Evolutionary conservation across 257 asterid genomes (phyloP).

Genomic region (Cordia subcordata): DNA sequence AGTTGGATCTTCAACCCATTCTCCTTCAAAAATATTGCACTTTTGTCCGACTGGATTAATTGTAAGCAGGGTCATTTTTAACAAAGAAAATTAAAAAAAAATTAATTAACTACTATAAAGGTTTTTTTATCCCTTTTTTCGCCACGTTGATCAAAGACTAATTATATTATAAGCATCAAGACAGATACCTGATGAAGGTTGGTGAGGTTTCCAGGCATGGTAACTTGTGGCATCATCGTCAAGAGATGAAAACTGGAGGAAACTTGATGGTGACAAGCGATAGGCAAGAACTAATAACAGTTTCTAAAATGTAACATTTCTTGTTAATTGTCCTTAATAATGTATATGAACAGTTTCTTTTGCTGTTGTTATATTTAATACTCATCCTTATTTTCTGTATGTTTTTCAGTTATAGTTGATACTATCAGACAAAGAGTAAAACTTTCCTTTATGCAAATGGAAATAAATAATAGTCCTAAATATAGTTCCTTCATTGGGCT

Average conservation of each 20-base stretch:
- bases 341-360: conserved; percentile 6
- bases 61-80: background rate
- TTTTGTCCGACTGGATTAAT: conserved; percentile 24
- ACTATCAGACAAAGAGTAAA: too few species aligned
- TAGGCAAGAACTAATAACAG: conserved; percentile 50
- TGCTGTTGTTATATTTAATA: background rate
- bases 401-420: too few species aligned
- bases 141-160: too few species aligned
- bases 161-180: too few species aligned
- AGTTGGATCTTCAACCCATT: conserved; percentile 53
- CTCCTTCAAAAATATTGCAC: conserved; percentile 62
- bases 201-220: background rate
- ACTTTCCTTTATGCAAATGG: too few species aligned
- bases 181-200: background rate
- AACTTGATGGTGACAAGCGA: conserved; percentile 22
- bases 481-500: too few species aligned
- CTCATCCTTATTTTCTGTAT: background rate
- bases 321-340: background rate
- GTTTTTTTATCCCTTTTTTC: too few species aligned
- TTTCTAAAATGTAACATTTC: conserved; percentile 29
- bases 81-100: too few species aligned
- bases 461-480: too few species aligned
- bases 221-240: conserved; percentile 9
- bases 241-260: conserved; percentile 45
- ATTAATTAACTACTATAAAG: too few species aligned